phyloP scores from a whole-genome alignment of 371 early-diverging fungal genomes.

The Apophysomyces ossiformis region DNA sequence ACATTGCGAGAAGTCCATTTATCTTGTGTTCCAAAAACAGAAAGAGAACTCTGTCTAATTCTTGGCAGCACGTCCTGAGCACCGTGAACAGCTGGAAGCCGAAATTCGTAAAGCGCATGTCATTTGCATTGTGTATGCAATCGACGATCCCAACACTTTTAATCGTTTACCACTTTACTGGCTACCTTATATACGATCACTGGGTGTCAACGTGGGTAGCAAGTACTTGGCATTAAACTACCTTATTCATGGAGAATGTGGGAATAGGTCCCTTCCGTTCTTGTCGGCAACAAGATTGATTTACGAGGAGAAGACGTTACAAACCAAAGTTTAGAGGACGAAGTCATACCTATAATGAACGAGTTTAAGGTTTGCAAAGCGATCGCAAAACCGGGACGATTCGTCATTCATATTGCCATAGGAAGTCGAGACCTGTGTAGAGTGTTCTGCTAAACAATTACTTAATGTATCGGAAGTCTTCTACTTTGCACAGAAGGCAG shows the following conservation, averaged over 20 bases:
- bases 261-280: conserved; percentile 85
- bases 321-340: conserved; percentile 84
- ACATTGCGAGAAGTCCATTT: conserved; percentile 13
- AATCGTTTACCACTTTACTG: conserved; percentile 84
- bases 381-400: not conserved
- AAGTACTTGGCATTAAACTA: not conserved
- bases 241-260: not conserved
- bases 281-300: conserved; percentile 98
- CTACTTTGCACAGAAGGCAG: conserved; percentile 98
- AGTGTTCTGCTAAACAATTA: conserved; percentile 94
- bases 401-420: conserved; percentile 24
- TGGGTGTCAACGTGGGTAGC: conserved; percentile 84
- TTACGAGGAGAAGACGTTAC: conserved; percentile 81
- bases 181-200: conserved; percentile 89
- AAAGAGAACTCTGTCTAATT: not conserved
- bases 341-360: conserved; percentile 96
- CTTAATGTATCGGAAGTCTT: conserved; percentile 98
- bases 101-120: conserved; percentile 96
- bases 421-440: conserved; percentile 98
- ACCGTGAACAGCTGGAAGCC: conserved; percentile 83
- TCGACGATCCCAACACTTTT: conserved; percentile 84
- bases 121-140: conserved; percentile 94
- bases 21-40: not conserved
- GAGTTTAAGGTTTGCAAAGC: conserved; percentile 79
- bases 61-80: conserved; percentile 78